Evolutionary conservation across 441 rosid genomes (phyloP), one percentile per base, ranked within the genome.

Genomic region (Metrosideros polymorpha): DNA sequence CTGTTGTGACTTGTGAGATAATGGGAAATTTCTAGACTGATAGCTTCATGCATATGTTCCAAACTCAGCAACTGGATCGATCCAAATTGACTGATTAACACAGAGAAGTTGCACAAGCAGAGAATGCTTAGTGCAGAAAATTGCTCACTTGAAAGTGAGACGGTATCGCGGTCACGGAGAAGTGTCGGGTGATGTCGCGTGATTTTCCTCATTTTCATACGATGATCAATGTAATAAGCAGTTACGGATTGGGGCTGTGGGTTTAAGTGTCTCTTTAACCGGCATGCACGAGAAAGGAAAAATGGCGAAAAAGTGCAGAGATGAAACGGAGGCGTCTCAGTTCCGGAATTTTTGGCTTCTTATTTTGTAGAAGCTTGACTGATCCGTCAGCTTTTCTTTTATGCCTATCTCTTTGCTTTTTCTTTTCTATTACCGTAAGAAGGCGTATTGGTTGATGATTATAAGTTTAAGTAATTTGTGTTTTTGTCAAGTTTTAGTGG

Each of bases 251-350:
- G 45, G 4, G 7, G 27, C 0, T 5, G 27, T 7, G 39, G 30
- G 1, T 30, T 61, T 12, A 61, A 29, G 6, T 59, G 29, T 30
- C 71, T 61, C 24, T 61, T 61, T 30, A 61, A 30, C 2, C 2
- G 17, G 71, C 35, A 59, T 0, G 5, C 32, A 32, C 35, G 10
- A 59, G 30, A 3, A 29, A 6, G 71, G 71, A 59, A 29, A 13
- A 29, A 59, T 59, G 39, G 71, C 22, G 10, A 59, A 59, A 13
- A 3, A 15, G 35, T 59, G 71, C 0, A 29, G 66, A 59, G 61
- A 56, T 7, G 63, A 12, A 27, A 57, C 0, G 4, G 39, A 30
- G 3, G 39, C 17, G 1, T 61, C 0, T 61, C 0, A 7, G 71
- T 17, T 0, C 7, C 0, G 39, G 22, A 29, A 61, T 30, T 61